Percentiles rank a stretch among this genome's conserved stretches.
phyloP scores from a whole-genome alignment of 1,284 basidiomycete genomes.

The Rhizoctonia solani region DNA sequence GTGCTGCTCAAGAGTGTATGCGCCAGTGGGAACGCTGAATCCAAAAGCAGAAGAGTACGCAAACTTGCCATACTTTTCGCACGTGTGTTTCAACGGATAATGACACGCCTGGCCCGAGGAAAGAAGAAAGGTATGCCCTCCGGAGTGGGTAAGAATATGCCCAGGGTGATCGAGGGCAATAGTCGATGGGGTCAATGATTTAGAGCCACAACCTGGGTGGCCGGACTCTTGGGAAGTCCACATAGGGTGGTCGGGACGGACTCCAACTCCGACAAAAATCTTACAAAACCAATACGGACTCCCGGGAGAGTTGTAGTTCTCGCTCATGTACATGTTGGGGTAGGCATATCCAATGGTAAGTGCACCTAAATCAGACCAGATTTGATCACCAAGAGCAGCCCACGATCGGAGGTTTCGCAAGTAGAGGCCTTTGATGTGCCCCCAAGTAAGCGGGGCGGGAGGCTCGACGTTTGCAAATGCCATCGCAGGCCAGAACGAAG shows the following conservation, averaged over 20 bases:
- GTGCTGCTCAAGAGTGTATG: slow-evolving; percentile 69
- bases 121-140: slow-evolving; percentile 70
- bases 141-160: slow-evolving; percentile 66
- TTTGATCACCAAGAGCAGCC: slow-evolving; percentile 55
- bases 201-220: slow-evolving; percentile 51
- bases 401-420: slow-evolving; percentile 75
- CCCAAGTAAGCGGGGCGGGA: slow-evolving; percentile 72
- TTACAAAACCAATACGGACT: slow-evolving; percentile 86
- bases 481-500: slow-evolving; percentile 74
- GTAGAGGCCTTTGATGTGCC: slow-evolving; percentile 71
- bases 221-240: slow-evolving; percentile 67
- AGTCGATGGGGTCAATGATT: slow-evolving; percentile 49
- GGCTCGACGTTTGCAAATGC: slow-evolving; percentile 71
- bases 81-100: slow-evolving; percentile 75
- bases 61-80: slow-evolving; percentile 78
- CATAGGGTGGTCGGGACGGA: slow-evolving; percentile 68
- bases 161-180: slow-evolving; percentile 63
- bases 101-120: slow-evolving; percentile 79
- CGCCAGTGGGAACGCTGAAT: slow-evolving; percentile 72
- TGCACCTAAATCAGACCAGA: slow-evolving; percentile 61
- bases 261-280: slow-evolving; percentile 69
- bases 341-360: slow-evolving; percentile 75
- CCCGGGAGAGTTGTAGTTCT: slow-evolving; percentile 80
- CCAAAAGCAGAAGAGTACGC: slow-evolving; percentile 75
- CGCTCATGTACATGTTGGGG: slow-evolving; percentile 54